Evolutionary conservation across 805 yeast genomes (phyloP).

Genomic region (Yarrowia osloensis): DNA sequence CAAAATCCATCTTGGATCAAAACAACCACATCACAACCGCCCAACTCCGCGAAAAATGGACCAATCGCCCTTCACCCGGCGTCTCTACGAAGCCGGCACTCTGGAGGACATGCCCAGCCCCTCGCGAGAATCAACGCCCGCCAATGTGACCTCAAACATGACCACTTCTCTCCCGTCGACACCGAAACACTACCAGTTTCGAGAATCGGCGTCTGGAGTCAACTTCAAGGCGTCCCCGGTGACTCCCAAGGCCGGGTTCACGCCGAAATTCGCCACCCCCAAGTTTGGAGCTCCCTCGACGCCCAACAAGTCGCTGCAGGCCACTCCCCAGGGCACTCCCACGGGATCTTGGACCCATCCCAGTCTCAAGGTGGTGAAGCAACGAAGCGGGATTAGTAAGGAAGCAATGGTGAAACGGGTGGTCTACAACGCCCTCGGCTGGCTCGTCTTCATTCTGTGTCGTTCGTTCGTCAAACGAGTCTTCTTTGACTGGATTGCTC

Average conservation of each 20-base stretch:
- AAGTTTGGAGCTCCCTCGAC: not conserved
- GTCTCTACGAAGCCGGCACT: conserved; percentile 10
- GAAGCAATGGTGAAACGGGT: conserved; percentile 13
- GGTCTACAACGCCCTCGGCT: conserved; percentile 48
- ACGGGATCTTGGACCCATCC: conserved; percentile 26
- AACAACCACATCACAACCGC: not conserved
- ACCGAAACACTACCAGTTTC: conserved; percentile 16
- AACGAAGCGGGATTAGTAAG: conserved; percentile 3
- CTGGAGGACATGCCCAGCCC: conserved; percentile 12
- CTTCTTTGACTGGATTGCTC: conserved; percentile 3
- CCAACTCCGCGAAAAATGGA: not conserved
- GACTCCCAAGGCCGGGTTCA: conserved; percentile 7
- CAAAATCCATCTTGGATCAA: not conserved
- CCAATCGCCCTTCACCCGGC: conserved; percentile 19
- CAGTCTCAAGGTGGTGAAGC: not conserved
- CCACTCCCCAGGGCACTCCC: conserved; percentile 6
- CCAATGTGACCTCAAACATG: not conserved
- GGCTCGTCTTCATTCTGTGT: conserved; percentile 80
- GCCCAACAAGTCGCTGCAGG: not conserved
- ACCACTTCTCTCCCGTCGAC: conserved; percentile 16
- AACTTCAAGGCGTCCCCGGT: conserved; percentile 27
- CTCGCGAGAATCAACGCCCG: not conserved
- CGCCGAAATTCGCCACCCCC: conserved; percentile 2
- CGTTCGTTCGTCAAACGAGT: conserved; percentile 57
- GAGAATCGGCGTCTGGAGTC: conserved; percentile 1